Base-by-base conservation (phyloP, 495 filamentous ascomycete genomes). In the Aspergillus wentii region DNA sequence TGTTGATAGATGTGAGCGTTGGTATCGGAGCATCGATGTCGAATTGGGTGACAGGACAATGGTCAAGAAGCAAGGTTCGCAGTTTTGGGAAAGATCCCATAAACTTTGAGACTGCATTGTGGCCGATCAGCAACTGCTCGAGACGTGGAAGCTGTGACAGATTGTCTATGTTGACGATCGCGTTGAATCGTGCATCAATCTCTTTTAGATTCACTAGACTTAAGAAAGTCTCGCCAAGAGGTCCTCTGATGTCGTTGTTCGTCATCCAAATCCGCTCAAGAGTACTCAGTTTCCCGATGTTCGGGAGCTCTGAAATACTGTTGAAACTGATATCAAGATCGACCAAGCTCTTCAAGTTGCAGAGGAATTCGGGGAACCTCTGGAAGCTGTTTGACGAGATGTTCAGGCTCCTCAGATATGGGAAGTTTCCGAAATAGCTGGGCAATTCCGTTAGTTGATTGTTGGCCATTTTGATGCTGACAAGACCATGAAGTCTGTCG, bases 261-360 rank as follows among this genome's bases (percentile, higher is more conserved):
- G 92, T 96, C 52, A 94, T 88, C 69, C 88, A 90, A 25, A 99
- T 75, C 31, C 89, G 79, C 61, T 97, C 94, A 29, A 99, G 68
- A 20, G 76, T 80, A 9, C 64, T 75, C 38, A 99, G 62, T 35
- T 78, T 74, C 6, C 89, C 88, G 46, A 99, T 82, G 34, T 84
- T 77, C 1, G 88, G 88, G 18, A 97, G 62, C 42, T 54, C 71
- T 27, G 75, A 69, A 34, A 99, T 95, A 10, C 78, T 74, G 52
- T 99, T 99, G 74, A 99, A 99, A 52, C 90, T 96, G 53, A 99
- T 78, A 49, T 99, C 94, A 11, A 99, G 78, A 54, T 99, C 91
- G 21, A 94, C 85, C 18, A 99, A 66, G 21, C 81, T 85, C 48
- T 78, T 80, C 16, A 99, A 59, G 8, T 86, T 71, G 59, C 88